phyloP scores from a whole-genome alignment of 2,329 filamentous ascomycete species.

The Sclerotinia trifoliorum region DNA sequence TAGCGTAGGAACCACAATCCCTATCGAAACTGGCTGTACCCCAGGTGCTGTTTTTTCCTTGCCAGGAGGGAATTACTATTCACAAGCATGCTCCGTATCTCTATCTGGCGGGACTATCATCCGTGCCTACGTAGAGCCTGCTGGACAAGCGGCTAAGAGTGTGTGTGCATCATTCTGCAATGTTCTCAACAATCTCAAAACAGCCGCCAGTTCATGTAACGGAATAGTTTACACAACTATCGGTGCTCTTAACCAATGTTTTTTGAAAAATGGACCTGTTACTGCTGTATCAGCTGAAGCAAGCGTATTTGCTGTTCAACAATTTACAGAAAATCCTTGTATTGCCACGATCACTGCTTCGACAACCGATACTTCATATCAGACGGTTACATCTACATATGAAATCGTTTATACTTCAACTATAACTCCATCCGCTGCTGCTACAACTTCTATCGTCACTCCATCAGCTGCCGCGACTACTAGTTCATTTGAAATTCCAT shows the following conservation, averaged over 20 bases:
- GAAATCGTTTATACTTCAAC: conserved; percentile 4
- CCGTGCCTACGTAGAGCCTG: neutral
- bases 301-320: neutral
- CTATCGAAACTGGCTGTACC: neutral
- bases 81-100: neutral
- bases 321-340: neutral
- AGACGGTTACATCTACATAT: neutral
- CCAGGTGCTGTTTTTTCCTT: neutral
- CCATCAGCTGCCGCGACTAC: neutral
- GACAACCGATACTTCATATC: neutral
- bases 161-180: neutral
- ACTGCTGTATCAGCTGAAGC: neutral
- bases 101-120: neutral
- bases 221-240: neutral
- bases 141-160: neutral
- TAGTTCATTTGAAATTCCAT: neutral
- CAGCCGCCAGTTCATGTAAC: conserved; percentile 1
- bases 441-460: neutral
- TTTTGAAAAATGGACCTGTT: neutral
- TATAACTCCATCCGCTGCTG: neutral
- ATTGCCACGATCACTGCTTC: neutral
- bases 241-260: neutral
- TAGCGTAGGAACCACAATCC: neutral
- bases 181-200: conserved; percentile 5
- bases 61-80: conserved; percentile 7